Conservation (phyloP, 2,329 filamentous ascomycete genomes). For the Colletotrichum sp. region DNA sequence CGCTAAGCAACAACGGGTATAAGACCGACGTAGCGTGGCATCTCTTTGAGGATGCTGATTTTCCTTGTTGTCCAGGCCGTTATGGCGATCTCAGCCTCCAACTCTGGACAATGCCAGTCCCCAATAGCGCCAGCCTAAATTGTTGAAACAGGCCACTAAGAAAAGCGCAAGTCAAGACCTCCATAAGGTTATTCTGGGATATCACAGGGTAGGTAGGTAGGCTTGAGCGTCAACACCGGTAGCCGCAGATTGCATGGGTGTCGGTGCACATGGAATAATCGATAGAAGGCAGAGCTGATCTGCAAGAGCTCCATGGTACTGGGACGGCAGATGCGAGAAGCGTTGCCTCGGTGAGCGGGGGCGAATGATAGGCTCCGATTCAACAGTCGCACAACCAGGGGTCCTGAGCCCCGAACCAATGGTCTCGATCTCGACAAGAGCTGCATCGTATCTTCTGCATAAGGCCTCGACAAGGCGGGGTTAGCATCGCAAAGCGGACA, state of each 20-base stretch:
- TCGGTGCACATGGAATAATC: not conserved
- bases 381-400: not conserved
- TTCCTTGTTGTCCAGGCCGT: not conserved
- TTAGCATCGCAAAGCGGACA: not conserved
- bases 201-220: not conserved
- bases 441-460: not conserved
- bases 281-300: not conserved
- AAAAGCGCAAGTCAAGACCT: not conserved
- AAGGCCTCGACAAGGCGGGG: not conserved
- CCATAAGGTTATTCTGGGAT: slow-evolving; percentile 3
- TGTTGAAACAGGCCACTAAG: not conserved
- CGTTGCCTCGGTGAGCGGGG: not conserved
- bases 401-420: not conserved
- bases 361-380: not conserved
- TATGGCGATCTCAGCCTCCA: not conserved
- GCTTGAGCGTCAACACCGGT: not conserved
- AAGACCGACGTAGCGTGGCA: not conserved
- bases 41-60: not conserved
- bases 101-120: not conserved
- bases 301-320: not conserved
- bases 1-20: not conserved
- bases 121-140: not conserved
- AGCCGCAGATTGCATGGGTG: not conserved
- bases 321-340: not conserved
- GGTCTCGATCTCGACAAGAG: not conserved